Evolutionary conservation across 257 asterid genomes (phyloP).

Genomic region (Solanum habrochaites): DNA sequence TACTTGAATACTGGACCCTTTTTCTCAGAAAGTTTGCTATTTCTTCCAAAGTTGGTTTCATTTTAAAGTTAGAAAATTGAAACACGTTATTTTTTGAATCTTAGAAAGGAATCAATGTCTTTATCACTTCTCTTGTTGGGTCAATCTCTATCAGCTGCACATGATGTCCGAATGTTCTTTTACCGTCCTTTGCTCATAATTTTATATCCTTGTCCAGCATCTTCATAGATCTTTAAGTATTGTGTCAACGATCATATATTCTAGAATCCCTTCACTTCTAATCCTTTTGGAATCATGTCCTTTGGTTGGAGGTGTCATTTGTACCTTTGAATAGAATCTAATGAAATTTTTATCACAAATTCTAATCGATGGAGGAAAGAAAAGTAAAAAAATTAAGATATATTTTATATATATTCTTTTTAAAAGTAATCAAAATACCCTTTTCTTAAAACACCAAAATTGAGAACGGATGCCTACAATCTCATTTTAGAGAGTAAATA

Average conservation of each 20-base stretch:
- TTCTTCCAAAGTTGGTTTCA: background rate
- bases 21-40: too few relatives aligned
- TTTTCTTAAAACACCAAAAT: background rate
- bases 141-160: background rate
- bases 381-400: too few relatives aligned
- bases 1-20: background rate
- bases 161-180: background rate
- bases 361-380: too few relatives aligned
- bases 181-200: background rate
- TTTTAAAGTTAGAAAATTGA: background rate
- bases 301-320: background rate
- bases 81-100: background rate
- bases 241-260: too few relatives aligned
- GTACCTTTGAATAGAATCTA: background rate
- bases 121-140: background rate
- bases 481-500: background rate
- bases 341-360: too few relatives aligned
- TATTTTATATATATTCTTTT: too few relatives aligned
- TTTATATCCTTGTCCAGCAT: too few relatives aligned
- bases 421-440: too few relatives aligned
- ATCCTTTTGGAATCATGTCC: background rate
- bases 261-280: background rate
- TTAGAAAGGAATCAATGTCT: background rate
- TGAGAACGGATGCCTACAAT: background rate
- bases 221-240: background rate